Evolutionary conservation across 768 basidiomycete genomes (phyloP).

Genomic region (Nidularia sp.): DNA sequence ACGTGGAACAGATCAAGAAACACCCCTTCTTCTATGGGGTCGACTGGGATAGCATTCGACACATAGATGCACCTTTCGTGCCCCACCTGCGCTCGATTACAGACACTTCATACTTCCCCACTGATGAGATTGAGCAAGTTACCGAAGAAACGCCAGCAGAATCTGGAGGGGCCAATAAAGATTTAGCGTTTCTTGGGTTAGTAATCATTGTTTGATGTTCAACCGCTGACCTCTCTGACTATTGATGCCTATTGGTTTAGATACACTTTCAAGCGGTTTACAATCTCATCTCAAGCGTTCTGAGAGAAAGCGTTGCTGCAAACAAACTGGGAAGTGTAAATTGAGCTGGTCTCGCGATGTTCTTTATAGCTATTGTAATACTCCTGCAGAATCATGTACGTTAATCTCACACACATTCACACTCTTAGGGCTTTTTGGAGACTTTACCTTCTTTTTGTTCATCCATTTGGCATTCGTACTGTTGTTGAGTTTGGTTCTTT

Average conservation of each 20-base stretch:
- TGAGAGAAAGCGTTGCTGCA: conserved; percentile 10
- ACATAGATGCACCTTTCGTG: conserved; percentile 94
- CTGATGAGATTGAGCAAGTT: conserved; percentile 84
- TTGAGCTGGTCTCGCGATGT: too few relatives aligned
- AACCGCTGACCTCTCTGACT: not conserved
- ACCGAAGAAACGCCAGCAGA: conserved; percentile 41
- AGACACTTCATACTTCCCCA: conserved; percentile 98
- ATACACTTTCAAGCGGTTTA: conserved; percentile 79
- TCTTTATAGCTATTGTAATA: too few relatives aligned
- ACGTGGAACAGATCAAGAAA: conserved; percentile 81
- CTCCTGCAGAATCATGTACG: too few relatives aligned
- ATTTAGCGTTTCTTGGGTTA: conserved; percentile 66
- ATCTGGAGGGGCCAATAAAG: conserved; percentile 41
- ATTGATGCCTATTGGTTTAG: conserved; percentile 25
- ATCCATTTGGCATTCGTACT: too few relatives aligned
- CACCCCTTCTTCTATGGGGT: conserved; percentile 97
- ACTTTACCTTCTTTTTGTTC: too few relatives aligned
- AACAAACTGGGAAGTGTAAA: too few relatives aligned
- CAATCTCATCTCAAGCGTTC: conserved; percentile 55
- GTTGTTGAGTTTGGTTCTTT: too few relatives aligned
- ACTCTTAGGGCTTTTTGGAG: too few relatives aligned
- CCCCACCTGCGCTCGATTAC: conserved; percentile 90
- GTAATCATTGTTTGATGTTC: conserved; percentile 12
- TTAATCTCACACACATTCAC: too few relatives aligned
- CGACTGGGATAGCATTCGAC: conserved; percentile 84